phyloP scores from a whole-genome alignment of 2,329 filamentous ascomycete species.

The Colletotrichum somersetense region DNA sequence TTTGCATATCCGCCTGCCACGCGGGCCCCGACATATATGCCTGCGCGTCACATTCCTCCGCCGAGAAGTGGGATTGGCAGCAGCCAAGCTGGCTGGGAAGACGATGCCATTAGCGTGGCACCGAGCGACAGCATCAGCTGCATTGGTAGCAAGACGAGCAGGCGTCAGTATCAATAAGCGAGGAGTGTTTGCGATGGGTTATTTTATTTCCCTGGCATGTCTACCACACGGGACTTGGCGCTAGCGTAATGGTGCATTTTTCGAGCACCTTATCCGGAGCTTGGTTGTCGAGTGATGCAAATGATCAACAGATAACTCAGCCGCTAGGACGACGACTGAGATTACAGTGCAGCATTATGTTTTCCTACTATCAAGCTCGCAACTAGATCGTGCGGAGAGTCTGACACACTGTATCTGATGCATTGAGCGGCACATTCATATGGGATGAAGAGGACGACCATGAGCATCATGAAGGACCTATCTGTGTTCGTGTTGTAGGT shows the following conservation, averaged over 20 bases:
- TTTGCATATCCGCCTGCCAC: conserved; percentile 43
- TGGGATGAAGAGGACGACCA: not conserved
- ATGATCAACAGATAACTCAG: conserved; percentile 6
- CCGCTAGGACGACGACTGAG: not conserved
- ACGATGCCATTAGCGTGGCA: conserved; percentile 66
- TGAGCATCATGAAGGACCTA: not conserved
- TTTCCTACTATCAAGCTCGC: not conserved
- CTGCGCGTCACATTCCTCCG: conserved; percentile 53
- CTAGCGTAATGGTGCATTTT: not conserved
- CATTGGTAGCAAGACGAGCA: conserved; percentile 60
- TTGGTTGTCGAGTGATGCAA: not conserved
- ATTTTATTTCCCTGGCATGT: not conserved
- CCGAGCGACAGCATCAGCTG: conserved; percentile 74
- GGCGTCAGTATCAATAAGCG: conserved; percentile 46
- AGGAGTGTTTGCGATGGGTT: conserved; percentile 38
- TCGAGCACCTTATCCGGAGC: not conserved
- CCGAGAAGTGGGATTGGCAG: conserved; percentile 58
- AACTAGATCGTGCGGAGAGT: not conserved
- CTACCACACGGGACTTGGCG: too few species aligned
- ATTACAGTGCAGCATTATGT: not conserved
- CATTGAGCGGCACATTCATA: not conserved
- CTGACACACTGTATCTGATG: not conserved
- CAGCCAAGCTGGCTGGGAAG: conserved; percentile 58
- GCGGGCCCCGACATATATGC: conserved; percentile 46
- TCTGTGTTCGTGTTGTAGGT: not conserved